phyloP scores from a whole-genome alignment of 75 land plant species.

The Cryptomeria japonica region DNA sequence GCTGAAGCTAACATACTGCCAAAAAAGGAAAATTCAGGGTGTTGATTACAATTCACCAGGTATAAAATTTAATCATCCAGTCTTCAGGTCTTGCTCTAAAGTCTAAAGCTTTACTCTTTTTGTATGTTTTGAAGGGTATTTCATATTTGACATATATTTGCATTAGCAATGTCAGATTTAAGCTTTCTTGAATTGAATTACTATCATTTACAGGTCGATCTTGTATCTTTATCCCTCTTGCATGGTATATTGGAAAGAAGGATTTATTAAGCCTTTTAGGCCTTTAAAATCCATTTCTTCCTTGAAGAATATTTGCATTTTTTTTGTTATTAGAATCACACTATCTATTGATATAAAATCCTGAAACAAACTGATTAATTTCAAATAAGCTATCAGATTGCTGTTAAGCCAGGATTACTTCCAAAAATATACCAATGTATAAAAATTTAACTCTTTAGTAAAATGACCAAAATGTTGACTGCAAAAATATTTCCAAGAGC shows the following conservation, averaged over 20 bases:
- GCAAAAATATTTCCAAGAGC: not conserved
- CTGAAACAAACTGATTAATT: not conserved
- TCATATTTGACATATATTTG: not conserved
- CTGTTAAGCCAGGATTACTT: not conserved
- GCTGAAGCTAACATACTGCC: too few species aligned
- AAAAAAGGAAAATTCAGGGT: too few species aligned
- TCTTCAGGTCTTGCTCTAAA: not conserved
- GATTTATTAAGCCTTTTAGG: not conserved
- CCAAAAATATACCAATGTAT: constrained; percentile 17
- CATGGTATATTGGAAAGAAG: not conserved
- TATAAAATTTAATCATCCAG: not conserved
- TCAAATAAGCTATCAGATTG: not conserved
- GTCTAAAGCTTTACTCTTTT: not conserved
- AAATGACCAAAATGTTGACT: not conserved
- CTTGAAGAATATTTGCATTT: not conserved
- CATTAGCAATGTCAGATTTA: not conserved
- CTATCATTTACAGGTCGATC: not conserved
- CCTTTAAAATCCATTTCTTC: not conserved
- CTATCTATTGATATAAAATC: not conserved
- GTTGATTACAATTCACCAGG: constrained; percentile 3
- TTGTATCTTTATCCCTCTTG: not conserved
- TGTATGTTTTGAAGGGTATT: not conserved
- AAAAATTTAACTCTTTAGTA: not conserved
- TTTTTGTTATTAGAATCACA: not conserved
- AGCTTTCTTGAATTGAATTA: not conserved